Conservation (phyloP, 345 rosid genomes). For the Trapa bicornis region DNA sequence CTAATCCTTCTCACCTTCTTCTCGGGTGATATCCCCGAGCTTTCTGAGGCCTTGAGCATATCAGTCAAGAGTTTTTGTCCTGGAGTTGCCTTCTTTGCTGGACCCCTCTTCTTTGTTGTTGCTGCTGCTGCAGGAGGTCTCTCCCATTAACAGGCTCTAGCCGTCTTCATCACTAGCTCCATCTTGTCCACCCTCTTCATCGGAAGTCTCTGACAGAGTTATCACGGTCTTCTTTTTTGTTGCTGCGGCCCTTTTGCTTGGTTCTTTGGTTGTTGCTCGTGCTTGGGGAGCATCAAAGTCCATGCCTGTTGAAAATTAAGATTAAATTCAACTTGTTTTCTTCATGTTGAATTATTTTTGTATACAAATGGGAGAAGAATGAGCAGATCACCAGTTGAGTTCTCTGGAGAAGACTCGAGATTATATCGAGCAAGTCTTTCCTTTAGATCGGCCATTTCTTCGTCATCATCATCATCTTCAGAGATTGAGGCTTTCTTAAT, state of each 20-base stretch:
- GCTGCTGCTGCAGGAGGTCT: slow-evolving; percentile 27
- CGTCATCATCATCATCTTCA: slow-evolving; percentile 39
- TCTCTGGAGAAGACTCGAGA: slow-evolving; percentile 53
- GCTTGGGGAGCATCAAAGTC: slow-evolving; percentile 28
- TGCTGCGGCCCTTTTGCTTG: slow-evolving; percentile 30
- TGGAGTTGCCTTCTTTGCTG: slow-evolving; percentile 29
- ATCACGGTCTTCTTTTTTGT: slow-evolving; percentile 16
- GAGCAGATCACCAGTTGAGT: slow-evolving; percentile 34
- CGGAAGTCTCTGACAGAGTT: slow-evolving; percentile 21
- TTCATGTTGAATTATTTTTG: too few species aligned
- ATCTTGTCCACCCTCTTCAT: slow-evolving; percentile 18
- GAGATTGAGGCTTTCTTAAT: slow-evolving; percentile 3
- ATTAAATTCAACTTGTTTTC: background rate
- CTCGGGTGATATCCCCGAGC: slow-evolving; percentile 50
- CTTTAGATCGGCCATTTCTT: slow-evolving; percentile 44
- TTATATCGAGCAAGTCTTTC: slow-evolving; percentile 60
- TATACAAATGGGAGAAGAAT: background rate
- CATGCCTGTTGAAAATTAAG: slow-evolving; percentile 24
- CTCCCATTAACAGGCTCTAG: slow-evolving; percentile 17
- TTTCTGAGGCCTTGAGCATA: slow-evolving; percentile 43
- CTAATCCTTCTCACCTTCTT: slow-evolving; percentile 88
- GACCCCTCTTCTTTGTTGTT: slow-evolving; percentile 51
- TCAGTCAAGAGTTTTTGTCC: slow-evolving; percentile 47
- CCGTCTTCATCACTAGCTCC: slow-evolving; percentile 26
- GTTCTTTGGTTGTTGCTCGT: slow-evolving; percentile 26